Percentiles rank a stretch among this genome's conserved stretches.
Evolutionary conservation across 768 basidiomycete genomes (phyloP).

Genomic region (Leucosporidium yakuticum): DNA sequence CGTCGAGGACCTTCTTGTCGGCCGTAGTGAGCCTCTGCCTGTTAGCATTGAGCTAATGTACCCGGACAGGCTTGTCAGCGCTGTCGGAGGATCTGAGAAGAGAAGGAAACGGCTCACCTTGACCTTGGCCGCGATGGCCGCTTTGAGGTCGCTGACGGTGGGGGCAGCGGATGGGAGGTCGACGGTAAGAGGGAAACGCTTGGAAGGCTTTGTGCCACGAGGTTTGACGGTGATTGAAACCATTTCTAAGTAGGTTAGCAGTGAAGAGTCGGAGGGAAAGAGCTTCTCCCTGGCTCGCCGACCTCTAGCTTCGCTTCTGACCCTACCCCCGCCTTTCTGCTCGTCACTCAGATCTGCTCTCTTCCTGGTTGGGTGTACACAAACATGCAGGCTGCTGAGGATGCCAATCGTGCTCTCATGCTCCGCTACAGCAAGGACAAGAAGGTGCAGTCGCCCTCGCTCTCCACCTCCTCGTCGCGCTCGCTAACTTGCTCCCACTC

Average conservation of each 20-base stretch:
- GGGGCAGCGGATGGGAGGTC: constrained; percentile 41
- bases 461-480: too few species aligned
- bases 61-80: constrained; percentile 32
- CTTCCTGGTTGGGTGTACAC: neutral
- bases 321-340: too few species aligned
- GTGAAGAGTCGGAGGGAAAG: too few species aligned
- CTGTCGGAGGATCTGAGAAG: constrained; percentile 36
- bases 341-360: too few species aligned
- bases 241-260: too few species aligned
- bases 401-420: constrained; percentile 27
- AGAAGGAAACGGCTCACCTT: constrained; percentile 44
- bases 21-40: constrained; percentile 47
- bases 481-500: too few species aligned
- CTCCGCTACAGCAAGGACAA: constrained; percentile 43
- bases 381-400: constrained; percentile 31
- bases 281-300: too few species aligned
- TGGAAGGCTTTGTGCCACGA: constrained; percentile 17
- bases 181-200: constrained; percentile 28
- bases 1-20: constrained; percentile 57
- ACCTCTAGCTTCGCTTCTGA: too few species aligned
- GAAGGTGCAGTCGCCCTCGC: constrained; percentile 33
- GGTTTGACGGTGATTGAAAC: constrained; percentile 19
- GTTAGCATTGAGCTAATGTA: neutral
- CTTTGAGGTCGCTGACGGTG: constrained; percentile 66
- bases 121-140: constrained; percentile 55